Percentiles rank a stretch among this genome's conserved stretches.
These are phyloP conservation scores for Phylloboletellus chloephorus DNA, from an alignment of 1,284 basidiomycete genomes.

Conservation along the genomic window DNA sequence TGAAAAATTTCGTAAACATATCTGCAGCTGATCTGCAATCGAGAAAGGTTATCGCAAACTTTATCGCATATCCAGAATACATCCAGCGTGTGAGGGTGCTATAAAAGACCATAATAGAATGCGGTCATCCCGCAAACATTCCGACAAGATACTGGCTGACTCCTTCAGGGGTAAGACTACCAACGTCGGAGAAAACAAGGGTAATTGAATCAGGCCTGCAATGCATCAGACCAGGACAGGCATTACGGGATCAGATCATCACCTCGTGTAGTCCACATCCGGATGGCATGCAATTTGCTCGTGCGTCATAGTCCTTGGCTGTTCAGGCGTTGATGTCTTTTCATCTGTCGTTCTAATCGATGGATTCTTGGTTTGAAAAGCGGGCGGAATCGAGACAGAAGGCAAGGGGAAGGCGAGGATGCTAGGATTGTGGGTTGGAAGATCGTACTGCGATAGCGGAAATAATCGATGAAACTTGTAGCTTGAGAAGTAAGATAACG, in stretches of 20 bases:
- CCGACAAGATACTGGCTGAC: slow-evolving; percentile 88
- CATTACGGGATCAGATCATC: slow-evolving; percentile 14
- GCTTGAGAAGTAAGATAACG: slow-evolving; percentile 38
- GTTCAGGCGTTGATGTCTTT: slow-evolving; percentile 23
- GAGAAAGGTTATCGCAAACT: slow-evolving; percentile 38
- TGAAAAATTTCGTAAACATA: slow-evolving; percentile 10
- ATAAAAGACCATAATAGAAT: slow-evolving; percentile 3
- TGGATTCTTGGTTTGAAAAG: slow-evolving; percentile 17
- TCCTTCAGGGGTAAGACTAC: slow-evolving; percentile 86
- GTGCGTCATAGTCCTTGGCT: slow-evolving; percentile 51
- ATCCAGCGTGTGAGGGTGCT: slow-evolving; percentile 1
- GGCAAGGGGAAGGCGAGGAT: slow-evolving; percentile 59
- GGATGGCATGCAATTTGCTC: slow-evolving; percentile 75
- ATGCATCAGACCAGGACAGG: slow-evolving; percentile 24
- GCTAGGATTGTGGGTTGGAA: slow-evolving; percentile 75
- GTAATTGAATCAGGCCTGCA: slow-evolving; percentile 81
- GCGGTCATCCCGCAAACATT: slow-evolving; percentile 72
- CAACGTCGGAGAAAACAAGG: slow-evolving; percentile 87
- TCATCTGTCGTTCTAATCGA: slow-evolving; percentile 12
- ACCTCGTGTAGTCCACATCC: slow-evolving; percentile 82
- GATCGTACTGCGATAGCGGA: slow-evolving; percentile 93
- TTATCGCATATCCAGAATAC: slow-evolving; percentile 30
- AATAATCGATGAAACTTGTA: slow-evolving; percentile 98
- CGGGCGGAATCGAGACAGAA: slow-evolving; percentile 23
- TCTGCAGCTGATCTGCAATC: slow-evolving; percentile 19